Percentiles rank a stretch among this genome's conserved stretches.
These are phyloP conservation scores for Ogataea salicorniae DNA, from an alignment of 805 yeast genomes.

Conservation along the genomic window DNA sequence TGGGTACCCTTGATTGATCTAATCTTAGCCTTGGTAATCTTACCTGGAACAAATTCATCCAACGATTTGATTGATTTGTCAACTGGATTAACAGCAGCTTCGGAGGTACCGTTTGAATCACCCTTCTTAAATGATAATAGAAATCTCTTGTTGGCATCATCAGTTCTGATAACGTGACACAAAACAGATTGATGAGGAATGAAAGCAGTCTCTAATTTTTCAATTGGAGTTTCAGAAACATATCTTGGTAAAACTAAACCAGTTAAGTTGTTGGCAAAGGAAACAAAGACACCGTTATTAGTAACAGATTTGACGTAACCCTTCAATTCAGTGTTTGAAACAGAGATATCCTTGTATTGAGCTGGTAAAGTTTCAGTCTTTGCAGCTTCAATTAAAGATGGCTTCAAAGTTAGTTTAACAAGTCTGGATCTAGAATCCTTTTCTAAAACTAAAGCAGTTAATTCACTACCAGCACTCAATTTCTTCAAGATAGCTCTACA, in stretches of 20 bases:
- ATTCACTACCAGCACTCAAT: constrained; percentile 52
- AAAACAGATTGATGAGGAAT: constrained; percentile 65
- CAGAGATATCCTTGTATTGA: constrained; percentile 50
- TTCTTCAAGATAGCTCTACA: constrained; percentile 62
- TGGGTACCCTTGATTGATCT: constrained; percentile 66
- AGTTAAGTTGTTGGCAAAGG: constrained; percentile 72
- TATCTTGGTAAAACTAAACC: constrained; percentile 79
- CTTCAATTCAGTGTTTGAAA: constrained; percentile 43
- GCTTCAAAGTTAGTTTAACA: constrained; percentile 59
- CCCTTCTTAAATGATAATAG: constrained; percentile 53
- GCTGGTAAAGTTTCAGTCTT: constrained; percentile 49
- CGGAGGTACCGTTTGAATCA: constrained; percentile 18
- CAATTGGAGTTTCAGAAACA: constrained; percentile 49
- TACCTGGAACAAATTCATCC: constrained; percentile 57
- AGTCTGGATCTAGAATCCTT: constrained; percentile 58
- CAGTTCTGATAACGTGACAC: constrained; percentile 61
- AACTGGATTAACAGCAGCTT: constrained; percentile 49
- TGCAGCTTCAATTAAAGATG: constrained; percentile 63
- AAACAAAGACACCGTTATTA: constrained; percentile 75
- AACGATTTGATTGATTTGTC: constrained; percentile 45
- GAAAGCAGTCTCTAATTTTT: constrained; percentile 51
- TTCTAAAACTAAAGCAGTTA: constrained; percentile 61
- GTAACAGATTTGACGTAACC: constrained; percentile 81
- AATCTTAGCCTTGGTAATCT: constrained; percentile 52
- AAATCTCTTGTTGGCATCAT: constrained; percentile 66